Conservation (phyloP, 768 basidiomycete genomes). For the Leucocoprinus sp. region DNA sequence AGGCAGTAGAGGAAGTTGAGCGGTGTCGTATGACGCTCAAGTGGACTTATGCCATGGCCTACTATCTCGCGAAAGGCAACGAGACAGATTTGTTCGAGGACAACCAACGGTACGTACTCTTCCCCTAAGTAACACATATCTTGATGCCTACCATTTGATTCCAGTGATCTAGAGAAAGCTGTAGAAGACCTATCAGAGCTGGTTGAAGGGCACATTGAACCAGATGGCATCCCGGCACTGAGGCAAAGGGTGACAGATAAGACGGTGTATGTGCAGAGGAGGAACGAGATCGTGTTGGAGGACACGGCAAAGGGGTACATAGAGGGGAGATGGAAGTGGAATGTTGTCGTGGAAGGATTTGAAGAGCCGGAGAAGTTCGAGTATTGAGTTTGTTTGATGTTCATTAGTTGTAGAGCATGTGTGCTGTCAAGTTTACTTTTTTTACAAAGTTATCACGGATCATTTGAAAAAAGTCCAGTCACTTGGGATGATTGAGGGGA, state of each 20-base stretch:
- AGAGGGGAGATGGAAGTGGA: slow-evolving; percentile 84
- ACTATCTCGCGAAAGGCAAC: slow-evolving; percentile 86
- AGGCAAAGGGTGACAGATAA: slow-evolving; percentile 95
- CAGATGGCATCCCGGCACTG: slow-evolving; percentile 71
- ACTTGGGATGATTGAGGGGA: no score
- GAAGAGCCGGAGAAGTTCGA: slow-evolving; percentile 36
- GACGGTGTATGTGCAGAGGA: slow-evolving; percentile 95
- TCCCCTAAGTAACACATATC: background rate
- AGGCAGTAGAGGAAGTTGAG: slow-evolving; percentile 88
- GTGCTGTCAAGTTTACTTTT: no score
- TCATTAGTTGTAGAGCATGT: background rate
- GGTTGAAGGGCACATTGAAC: slow-evolving; percentile 85
- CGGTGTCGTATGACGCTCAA: slow-evolving; percentile 93
- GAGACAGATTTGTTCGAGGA: slow-evolving; percentile 95
- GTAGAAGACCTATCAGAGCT: slow-evolving; percentile 94
- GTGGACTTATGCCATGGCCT: slow-evolving; percentile 99
- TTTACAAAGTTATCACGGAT: no score
- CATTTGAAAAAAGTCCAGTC: no score
- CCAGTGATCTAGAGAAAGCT: slow-evolving; percentile 85
- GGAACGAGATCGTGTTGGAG: slow-evolving; percentile 90
- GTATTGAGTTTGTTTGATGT: background rate
- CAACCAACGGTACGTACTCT: slow-evolving; percentile 69
- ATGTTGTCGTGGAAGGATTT: slow-evolving; percentile 61
- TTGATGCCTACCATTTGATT: background rate
- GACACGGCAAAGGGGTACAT: slow-evolving; percentile 88